Evolutionary conservation across 805 yeast species (phyloP), one percentile per base, ranked within the genome.

Genomic region (Candida namnaoensis): DNA sequence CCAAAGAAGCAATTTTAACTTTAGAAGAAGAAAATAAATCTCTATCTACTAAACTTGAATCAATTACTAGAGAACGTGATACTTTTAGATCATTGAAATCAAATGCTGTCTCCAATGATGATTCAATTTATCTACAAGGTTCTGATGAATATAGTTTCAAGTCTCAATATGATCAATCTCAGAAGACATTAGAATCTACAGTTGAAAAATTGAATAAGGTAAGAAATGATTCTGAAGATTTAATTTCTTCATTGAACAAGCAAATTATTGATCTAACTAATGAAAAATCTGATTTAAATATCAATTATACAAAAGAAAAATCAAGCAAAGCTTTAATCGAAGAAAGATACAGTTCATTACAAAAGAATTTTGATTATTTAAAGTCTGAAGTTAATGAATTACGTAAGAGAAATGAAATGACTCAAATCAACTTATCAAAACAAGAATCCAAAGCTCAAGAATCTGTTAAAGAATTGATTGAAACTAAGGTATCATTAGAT

Each of bases 61-160:
- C 82, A 2, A 68, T 76, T 2, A 62, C 71, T 5, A 72, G 78
- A 46, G 95, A 86, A 57, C 73, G 88, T 42, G 95, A 88, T 50
- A 75, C 79, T 64, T 71, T 80, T 50, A 70, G 78, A 53, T 44
- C 57, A 1, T 41, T 59, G 38, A 27, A 49, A 4, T 40, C 54
- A 4, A 51, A 51, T 51, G 41, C 56, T 55, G 47, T 41, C 53
- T 11, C 41, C 47, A 19, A 24, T 14, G 43, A 45, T 13, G 37
- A 47, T 32, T 47, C 44, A 34, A 44, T 50, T 14, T 38, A 52
- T 28, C 27, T 15, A n/a, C 15, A n/a, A 13, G 27, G 27, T n/a
- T 39, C 49, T n/a, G 48, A 47, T 37, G 54, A 48, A 12, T 9
- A 7, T 3, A 26, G 43, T 2, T 26, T 49, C 19, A 46, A 44